Base-by-base conservation (phyloP, 148 eudicot genomes). In the Polygonum aviculare region DNA sequence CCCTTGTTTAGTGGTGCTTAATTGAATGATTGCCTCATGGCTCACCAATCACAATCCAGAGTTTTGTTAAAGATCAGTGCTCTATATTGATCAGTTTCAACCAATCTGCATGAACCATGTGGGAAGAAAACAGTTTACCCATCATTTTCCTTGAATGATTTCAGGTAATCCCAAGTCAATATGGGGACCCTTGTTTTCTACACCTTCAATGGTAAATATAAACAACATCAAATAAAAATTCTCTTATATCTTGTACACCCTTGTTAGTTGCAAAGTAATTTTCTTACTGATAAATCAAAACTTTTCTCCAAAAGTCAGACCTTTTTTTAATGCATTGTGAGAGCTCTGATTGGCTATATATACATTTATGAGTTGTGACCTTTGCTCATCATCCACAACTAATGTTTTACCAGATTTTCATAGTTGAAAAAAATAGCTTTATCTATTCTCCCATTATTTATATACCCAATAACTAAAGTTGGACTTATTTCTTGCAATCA, bases 71-170 rank as follows among this genome's bases (percentile, higher is more conserved):
- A 63, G 55, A 11, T 63, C 12, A 63, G 31, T 50, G 55, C 39
- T 63, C 2, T 31, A 2, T 44, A 44, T 44, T 44, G 47, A 44
- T 31, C 39, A 63, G 40, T 33, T 33, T 63, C 69, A 31, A 63
- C 69, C 69, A 63, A 63, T 33, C 7, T 63, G 7, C 31, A 67
- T 35, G 10, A 57, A 57, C 63, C 31, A 57, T 19, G 2, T 57
- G 63, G 31, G 63, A 35, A 65, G 18, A 33, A 3, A 33, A 22
- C 67, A 36, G 44, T 36, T 65, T 67, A 67, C 1, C 72, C 38
- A 67, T 67, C 72, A 67, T 67, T 67, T 38, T 35, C 72, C 72
- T 67, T 6, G 44, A 67, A 67, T 67, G 9, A 67, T 67, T 62
- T 62, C 69, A 62, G 69, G 69, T 62, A 35, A 65, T 35, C n/a